Percentiles rank a stretch among this genome's conserved stretches.
phyloP scores from a whole-genome alignment of 352 stramenopile genomes.

The Halophytophthora batemanensis region DNA sequence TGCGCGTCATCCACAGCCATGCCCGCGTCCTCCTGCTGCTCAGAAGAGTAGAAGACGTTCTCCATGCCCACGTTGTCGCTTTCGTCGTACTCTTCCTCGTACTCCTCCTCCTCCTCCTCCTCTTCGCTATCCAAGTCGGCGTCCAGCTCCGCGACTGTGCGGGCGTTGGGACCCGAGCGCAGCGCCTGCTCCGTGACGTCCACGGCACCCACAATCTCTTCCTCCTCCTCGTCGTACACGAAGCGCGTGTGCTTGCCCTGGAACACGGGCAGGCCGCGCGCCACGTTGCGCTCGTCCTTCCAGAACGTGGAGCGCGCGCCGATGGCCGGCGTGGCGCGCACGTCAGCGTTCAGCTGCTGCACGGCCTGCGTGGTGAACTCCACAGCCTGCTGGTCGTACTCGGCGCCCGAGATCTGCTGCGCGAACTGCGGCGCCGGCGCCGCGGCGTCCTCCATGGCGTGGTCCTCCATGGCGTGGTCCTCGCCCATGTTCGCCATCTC shows the following conservation, averaged over 20 bases:
- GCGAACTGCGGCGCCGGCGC: slow-evolving; percentile 14
- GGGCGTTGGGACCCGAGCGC: slow-evolving; percentile 44
- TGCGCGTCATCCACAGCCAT: slow-evolving; percentile 34
- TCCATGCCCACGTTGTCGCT: slow-evolving; percentile 23
- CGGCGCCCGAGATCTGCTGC: slow-evolving; percentile 43
- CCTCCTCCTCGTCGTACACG: slow-evolving; percentile 72
- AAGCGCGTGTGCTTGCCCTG: slow-evolving; percentile 80
- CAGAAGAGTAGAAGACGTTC: slow-evolving; percentile 38
- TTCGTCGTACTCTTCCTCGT: slow-evolving; percentile 21
- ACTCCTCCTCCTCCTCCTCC: slow-evolving; percentile 33
- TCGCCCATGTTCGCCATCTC: slow-evolving; percentile 19
- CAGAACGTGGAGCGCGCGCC: slow-evolving; percentile 61
- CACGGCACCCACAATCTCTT: slow-evolving; percentile 59
- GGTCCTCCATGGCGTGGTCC: slow-evolving; percentile 23
- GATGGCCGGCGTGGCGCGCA: slow-evolving; percentile 47
- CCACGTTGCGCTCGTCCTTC: slow-evolving; percentile 56
- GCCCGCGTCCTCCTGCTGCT: slow-evolving; percentile 6
- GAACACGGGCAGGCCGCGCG: slow-evolving; percentile 61
- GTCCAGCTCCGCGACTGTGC: slow-evolving; percentile 60
- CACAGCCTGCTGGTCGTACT: slow-evolving; percentile 63
- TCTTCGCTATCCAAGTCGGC: slow-evolving; percentile 35
- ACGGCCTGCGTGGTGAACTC: slow-evolving; percentile 67
- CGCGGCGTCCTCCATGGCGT: not conserved
- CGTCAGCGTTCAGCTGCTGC: slow-evolving; percentile 55
- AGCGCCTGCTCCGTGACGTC: slow-evolving; percentile 63